A percentile compares a stretch with the other conserved stretches of the same genome.
These are phyloP conservation scores for Talaromyces sp. DNA, from an alignment of 2,329 filamentous ascomycete species.

Conservation along the genomic window DNA sequence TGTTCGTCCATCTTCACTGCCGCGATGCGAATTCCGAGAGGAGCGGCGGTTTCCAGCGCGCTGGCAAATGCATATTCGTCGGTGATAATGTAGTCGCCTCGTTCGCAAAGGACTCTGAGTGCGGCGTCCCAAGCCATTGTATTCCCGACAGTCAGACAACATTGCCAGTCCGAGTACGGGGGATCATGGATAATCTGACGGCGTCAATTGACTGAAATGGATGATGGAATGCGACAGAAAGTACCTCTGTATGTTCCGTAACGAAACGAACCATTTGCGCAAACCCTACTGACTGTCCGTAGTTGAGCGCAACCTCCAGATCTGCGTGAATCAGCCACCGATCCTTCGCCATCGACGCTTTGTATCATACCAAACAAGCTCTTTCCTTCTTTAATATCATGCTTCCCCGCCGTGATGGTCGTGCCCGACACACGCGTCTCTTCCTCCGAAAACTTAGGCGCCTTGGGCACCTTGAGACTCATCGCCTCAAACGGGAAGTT, in stretches of 20 bases:
- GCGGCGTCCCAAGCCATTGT: conserved; percentile 82
- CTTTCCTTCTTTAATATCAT: conserved; percentile 64
- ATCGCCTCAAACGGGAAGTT: conserved; percentile 90
- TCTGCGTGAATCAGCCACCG: conserved; percentile 48
- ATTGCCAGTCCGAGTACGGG: conserved; percentile 86
- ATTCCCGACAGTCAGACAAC: conserved; percentile 77
- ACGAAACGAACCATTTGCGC: conserved; percentile 86
- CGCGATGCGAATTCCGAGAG: conserved; percentile 59
- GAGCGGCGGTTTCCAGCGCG: conserved; percentile 62
- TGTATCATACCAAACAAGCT: conserved; percentile 18
- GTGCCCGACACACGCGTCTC: conserved; percentile 60
- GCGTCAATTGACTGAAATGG: not conserved
- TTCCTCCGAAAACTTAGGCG: conserved; percentile 66
- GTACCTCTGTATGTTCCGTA: conserved; percentile 83
- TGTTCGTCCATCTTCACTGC: conserved; percentile 63
- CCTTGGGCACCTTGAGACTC: conserved; percentile 66
- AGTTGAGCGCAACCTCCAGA: conserved; percentile 86
- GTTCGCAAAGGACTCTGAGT: conserved; percentile 73
- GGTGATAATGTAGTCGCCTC: conserved; percentile 73
- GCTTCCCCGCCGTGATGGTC: conserved; percentile 69
- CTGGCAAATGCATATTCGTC: conserved; percentile 91
- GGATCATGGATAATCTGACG: conserved; percentile 69
- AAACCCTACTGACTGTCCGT: conserved; percentile 80
- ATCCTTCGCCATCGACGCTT: not conserved
- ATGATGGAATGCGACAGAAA: not conserved